These are phyloP conservation scores for Datura wrightii DNA, from an alignment of 257 asterid species.

Conservation along the genomic window DNA sequence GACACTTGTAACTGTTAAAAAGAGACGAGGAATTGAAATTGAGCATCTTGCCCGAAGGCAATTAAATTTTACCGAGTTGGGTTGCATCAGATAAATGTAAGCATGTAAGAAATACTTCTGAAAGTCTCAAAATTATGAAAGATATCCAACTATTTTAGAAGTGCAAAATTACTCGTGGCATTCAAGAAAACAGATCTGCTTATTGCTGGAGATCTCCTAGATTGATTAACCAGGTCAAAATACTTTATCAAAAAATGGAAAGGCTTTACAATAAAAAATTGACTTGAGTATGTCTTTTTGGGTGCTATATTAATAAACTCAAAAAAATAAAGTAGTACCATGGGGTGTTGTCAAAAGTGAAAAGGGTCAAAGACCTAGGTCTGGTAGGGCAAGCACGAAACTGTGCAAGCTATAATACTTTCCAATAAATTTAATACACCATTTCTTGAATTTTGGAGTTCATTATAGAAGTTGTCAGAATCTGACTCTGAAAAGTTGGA, in stretches of 20 bases:
- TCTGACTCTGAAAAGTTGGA: constrained; percentile 3
- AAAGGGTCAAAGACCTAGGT: background rate
- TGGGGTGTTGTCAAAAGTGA: background rate
- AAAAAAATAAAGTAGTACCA: background rate
- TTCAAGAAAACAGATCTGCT: background rate
- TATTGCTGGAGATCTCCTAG: background rate
- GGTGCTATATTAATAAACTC: background rate
- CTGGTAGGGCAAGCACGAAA: background rate
- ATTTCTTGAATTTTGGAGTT: background rate
- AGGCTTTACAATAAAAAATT: background rate
- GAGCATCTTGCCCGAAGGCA: background rate
- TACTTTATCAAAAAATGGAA: background rate
- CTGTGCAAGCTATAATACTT: background rate
- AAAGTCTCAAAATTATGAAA: background rate
- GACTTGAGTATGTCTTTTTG: background rate
- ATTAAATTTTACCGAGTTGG: background rate
- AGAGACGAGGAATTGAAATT: background rate
- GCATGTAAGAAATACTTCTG: background rate
- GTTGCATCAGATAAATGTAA: background rate
- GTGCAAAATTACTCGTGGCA: background rate
- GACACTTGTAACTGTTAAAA: background rate
- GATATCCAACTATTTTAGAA: constrained; percentile 8
- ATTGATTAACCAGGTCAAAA: background rate
- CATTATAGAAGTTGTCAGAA: background rate
- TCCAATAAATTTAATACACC: background rate